Percentiles rank a stretch among this genome's conserved stretches.
Evolutionary conservation across 2,329 filamentous ascomycete genomes (phyloP).

Genomic region (Pyrenochaeta sp.): DNA sequence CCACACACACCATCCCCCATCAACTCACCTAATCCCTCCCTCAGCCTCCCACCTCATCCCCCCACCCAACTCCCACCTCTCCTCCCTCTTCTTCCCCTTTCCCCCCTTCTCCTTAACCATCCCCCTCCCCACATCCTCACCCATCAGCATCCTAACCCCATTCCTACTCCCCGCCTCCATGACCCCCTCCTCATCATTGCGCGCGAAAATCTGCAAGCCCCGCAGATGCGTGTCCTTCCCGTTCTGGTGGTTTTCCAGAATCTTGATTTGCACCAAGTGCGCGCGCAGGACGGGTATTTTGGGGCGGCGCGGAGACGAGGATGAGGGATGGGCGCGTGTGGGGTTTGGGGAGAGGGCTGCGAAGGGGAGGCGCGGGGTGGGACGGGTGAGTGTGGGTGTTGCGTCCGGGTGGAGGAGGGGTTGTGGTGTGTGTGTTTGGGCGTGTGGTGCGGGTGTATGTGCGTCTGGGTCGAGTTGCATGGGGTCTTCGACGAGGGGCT

Average conservation of each 20-base stretch:
- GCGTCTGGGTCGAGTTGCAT: slow-evolving; percentile 10
- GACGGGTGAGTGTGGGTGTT: slow-evolving; percentile 17
- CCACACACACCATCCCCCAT: no score
- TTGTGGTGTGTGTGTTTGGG: slow-evolving; percentile 6
- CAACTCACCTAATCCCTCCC: slow-evolving; percentile 21
- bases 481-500: slow-evolving; percentile 15
- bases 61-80: slow-evolving; percentile 19
- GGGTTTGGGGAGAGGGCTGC: slow-evolving; percentile 22
- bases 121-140: slow-evolving; percentile 6
- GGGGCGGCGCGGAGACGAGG: slow-evolving; percentile 55
- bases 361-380: slow-evolving; percentile 27
- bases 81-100: slow-evolving; percentile 15
- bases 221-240: slow-evolving; percentile 98
- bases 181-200: slow-evolving; percentile 43
- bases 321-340: slow-evolving; percentile 1
- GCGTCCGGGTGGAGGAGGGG: slow-evolving; percentile 6
- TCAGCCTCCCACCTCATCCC: slow-evolving; percentile 28
- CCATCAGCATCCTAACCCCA: slow-evolving; percentile 7
- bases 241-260: slow-evolving; percentile 98
- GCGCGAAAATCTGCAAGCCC: slow-evolving; percentile 83
- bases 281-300: slow-evolving; percentile 79
- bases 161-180: slow-evolving; percentile 12
- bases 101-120: slow-evolving; percentile 19
- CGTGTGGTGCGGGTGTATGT: slow-evolving; percentile 1
- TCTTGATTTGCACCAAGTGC: slow-evolving; percentile 87